Evolutionary conservation across 176 grass and related monocot species (phyloP).

Genomic region (Oryza officinalis): DNA sequence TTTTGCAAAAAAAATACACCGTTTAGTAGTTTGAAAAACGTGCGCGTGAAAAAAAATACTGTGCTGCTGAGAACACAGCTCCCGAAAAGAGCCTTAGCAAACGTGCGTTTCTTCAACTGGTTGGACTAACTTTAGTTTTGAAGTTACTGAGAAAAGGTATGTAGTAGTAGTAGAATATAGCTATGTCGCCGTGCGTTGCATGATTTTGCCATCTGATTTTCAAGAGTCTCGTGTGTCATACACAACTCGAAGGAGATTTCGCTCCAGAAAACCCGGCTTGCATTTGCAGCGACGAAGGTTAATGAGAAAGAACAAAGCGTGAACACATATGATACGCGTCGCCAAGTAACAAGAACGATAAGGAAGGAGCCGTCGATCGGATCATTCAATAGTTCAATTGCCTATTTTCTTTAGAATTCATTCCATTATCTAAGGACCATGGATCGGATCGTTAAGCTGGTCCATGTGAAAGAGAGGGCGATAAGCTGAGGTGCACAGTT

Average conservation of each 20-base stretch:
- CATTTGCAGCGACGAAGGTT: neutral
- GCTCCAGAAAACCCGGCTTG: neutral
- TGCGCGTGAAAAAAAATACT: no score
- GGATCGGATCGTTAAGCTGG: conserved; percentile 1
- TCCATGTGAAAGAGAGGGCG: neutral
- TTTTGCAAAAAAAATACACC: no score
- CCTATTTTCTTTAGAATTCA: no score
- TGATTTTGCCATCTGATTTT: neutral
- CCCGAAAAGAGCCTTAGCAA: no score
- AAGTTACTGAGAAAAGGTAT: neutral
- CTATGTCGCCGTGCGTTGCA: no score
- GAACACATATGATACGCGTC: neutral
- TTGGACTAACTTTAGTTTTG: neutral
- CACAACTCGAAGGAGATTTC: neutral
- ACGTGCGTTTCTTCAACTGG: neutral
- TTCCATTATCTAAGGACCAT: no score
- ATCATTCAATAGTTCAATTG: neutral
- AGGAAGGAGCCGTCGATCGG: neutral
- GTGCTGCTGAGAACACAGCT: no score
- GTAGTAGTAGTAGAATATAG: neutral
- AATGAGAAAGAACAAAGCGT: neutral
- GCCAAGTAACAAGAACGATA: neutral
- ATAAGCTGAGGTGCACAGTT: neutral
- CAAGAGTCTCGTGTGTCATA: neutral
- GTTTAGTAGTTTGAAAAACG: no score